Percentiles rank a stretch among this genome's conserved stretches.
phyloP scores from a whole-genome alignment of 805 yeast genomes.

The Barnettozyma sp. region DNA sequence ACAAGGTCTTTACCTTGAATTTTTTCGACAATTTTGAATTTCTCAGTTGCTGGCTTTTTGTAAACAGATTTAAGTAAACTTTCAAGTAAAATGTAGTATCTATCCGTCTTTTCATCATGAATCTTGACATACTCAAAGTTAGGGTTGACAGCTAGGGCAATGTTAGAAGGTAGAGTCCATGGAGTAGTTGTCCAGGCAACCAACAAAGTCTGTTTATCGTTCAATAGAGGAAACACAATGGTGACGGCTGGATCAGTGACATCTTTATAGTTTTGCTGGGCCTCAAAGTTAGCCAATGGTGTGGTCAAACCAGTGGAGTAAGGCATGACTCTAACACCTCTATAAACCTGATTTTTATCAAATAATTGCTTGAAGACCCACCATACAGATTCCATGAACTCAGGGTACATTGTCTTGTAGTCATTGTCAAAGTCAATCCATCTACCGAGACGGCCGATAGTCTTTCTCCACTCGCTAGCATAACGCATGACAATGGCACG shows the following conservation, averaged over 20 bases:
- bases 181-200: slow-evolving; percentile 99
- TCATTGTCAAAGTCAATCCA: slow-evolving; percentile 99
- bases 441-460: slow-evolving; percentile 92
- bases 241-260: slow-evolving; percentile 96
- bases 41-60: slow-evolving; percentile 91
- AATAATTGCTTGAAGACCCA: slow-evolving; percentile 93
- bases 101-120: slow-evolving; percentile 78
- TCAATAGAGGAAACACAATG: slow-evolving; percentile 73
- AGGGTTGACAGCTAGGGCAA: slow-evolving; percentile 89
- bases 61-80: slow-evolving; percentile 73
- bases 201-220: slow-evolving; percentile 73
- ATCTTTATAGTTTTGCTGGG: slow-evolving; percentile 96
- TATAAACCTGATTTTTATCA: slow-evolving; percentile 82
- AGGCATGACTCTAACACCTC: slow-evolving; percentile 98
- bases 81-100: slow-evolving; percentile 80
- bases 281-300: slow-evolving; percentile 94
- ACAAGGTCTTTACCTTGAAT: slow-evolving; percentile 73
- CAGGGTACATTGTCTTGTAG: slow-evolving; percentile 92
- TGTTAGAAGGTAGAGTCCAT: slow-evolving; percentile 96
- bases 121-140: slow-evolving; percentile 88
- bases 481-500: slow-evolving; percentile 96
- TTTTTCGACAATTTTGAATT: slow-evolving; percentile 74
- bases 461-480: slow-evolving; percentile 89
- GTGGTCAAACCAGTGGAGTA: slow-evolving; percentile 97
- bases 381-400: slow-evolving; percentile 98